Conservation (phyloP, 2,329 filamentous ascomycete genomes). For the Cercospora zeina region DNA sequence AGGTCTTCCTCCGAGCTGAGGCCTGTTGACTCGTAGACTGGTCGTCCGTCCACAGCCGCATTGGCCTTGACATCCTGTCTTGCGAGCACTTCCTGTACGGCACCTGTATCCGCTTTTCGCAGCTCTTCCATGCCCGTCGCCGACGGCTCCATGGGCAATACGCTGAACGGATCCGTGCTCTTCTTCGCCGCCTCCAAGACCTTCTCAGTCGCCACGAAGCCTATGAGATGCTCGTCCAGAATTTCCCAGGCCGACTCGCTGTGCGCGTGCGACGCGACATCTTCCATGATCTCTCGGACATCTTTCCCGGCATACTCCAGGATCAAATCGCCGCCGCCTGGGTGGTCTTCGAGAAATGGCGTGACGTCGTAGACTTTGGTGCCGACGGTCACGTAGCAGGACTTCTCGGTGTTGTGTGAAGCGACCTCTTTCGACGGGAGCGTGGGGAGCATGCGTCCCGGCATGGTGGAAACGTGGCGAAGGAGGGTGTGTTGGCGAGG, state of each 20-base stretch:
- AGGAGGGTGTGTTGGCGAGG: neutral
- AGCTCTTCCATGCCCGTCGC: slow-evolving; percentile 52
- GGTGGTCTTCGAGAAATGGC: slow-evolving; percentile 84
- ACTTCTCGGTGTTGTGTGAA: slow-evolving; percentile 74
- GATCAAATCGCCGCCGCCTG: slow-evolving; percentile 84
- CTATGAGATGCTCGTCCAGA: slow-evolving; percentile 80
- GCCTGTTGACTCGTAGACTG: slow-evolving; percentile 67
- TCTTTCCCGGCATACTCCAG: slow-evolving; percentile 90
- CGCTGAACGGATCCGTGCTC: slow-evolving; percentile 51
- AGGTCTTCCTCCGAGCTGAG: slow-evolving; percentile 89
- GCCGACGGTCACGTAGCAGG: slow-evolving; percentile 90
- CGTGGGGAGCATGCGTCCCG: slow-evolving; percentile 76
- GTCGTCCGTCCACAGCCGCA: slow-evolving; percentile 35
- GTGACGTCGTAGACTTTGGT: slow-evolving; percentile 94
- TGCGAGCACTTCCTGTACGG: slow-evolving; percentile 38
- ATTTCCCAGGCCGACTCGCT: slow-evolving; percentile 95
- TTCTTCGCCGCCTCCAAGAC: slow-evolving; percentile 53
- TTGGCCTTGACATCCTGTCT: slow-evolving; percentile 42
- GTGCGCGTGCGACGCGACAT: slow-evolving; percentile 79
- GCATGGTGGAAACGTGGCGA: slow-evolving; percentile 58
- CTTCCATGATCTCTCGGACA: slow-evolving; percentile 76
- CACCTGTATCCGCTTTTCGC: slow-evolving; percentile 52
- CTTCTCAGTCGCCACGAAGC: slow-evolving; percentile 69
- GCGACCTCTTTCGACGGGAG: slow-evolving; percentile 79
- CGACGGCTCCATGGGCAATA: slow-evolving; percentile 56